Conservation (phyloP, 2,329 filamentous ascomycete genomes). For the Neonectria coccinea region DNA sequence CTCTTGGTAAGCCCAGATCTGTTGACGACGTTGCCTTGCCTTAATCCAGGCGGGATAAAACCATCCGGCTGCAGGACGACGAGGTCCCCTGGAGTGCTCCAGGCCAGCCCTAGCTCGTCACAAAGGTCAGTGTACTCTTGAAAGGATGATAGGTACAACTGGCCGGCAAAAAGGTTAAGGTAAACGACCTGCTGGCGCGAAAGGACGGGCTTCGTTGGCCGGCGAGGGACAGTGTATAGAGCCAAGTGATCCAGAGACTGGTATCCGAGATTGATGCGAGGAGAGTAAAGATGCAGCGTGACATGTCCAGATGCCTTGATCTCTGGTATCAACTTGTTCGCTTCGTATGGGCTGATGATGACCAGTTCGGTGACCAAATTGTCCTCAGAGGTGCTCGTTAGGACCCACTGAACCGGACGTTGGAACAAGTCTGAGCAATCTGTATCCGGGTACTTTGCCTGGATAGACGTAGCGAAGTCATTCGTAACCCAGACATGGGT, state of each 20-base stretch:
- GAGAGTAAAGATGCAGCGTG: slow-evolving; percentile 63
- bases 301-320: slow-evolving; percentile 54
- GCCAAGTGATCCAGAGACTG: slow-evolving; percentile 32
- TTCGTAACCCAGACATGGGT: slow-evolving; percentile 29
- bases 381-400: background rate
- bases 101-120: slow-evolving; percentile 62
- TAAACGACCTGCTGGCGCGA: slow-evolving; percentile 53
- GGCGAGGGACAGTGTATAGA: slow-evolving; percentile 35
- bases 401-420: slow-evolving; percentile 43
- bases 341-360: slow-evolving; percentile 70
- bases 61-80: slow-evolving; percentile 42
- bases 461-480: slow-evolving; percentile 36
- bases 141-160: slow-evolving; percentile 69
- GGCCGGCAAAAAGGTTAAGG: slow-evolving; percentile 76
- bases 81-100: slow-evolving; percentile 40
- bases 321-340: slow-evolving; percentile 58
- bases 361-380: background rate
- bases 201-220: accelerated
- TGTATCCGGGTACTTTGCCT: background rate
- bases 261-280: slow-evolving; percentile 53
- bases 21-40: slow-evolving; percentile 21
- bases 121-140: slow-evolving; percentile 67
- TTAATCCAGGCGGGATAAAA: slow-evolving; percentile 46
- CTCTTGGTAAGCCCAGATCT: slow-evolving; percentile 47
- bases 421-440: slow-evolving; percentile 39